Evolutionary conservation across 2,329 filamentous ascomycete species (phyloP).

Genomic region (Calonectria crousiana): DNA sequence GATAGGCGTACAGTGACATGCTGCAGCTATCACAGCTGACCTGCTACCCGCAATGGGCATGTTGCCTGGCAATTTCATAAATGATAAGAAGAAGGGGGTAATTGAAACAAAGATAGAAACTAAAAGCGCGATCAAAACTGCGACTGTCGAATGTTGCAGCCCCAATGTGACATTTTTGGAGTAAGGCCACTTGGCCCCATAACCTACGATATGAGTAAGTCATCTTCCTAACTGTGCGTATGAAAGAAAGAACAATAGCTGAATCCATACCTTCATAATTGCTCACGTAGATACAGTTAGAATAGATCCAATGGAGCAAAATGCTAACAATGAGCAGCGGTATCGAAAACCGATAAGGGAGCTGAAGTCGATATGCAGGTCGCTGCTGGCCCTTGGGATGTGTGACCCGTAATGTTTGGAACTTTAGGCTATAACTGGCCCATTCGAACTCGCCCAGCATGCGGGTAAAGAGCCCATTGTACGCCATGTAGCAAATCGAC

Average conservation of each 20-base stretch:
- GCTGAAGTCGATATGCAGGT: conserved; percentile 36
- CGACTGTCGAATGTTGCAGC: conserved; percentile 29
- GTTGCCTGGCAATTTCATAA: conserved; percentile 24
- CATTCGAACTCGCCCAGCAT: conserved; percentile 38
- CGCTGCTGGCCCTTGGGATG: conserved; percentile 29
- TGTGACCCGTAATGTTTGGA: conserved; percentile 31
- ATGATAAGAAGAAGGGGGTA: conserved; percentile 21
- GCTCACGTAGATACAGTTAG: conserved; percentile 36
- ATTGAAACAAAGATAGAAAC: conserved; percentile 19
- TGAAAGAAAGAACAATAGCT: neutral
- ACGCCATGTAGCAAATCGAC: conserved; percentile 30
- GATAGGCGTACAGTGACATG: conserved; percentile 21
- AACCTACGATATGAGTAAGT: conserved; percentile 12
- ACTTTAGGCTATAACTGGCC: conserved; percentile 25
- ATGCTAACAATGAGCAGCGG: conserved; percentile 31
- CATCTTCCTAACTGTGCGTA: no score
- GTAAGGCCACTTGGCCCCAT: conserved; percentile 9
- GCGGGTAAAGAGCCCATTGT: conserved; percentile 34
- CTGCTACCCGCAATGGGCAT: conserved; percentile 31
- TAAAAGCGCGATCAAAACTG: conserved; percentile 18
- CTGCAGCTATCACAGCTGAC: conserved; percentile 34
- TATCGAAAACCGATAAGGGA: conserved; percentile 37
- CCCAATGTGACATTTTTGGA: neutral
- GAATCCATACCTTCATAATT: conserved; percentile 30
- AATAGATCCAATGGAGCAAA: conserved; percentile 38